Evolutionary conservation across 1,139 yeast genomes (phyloP).

Genomic region (Yamadazyma diospyri): DNA sequence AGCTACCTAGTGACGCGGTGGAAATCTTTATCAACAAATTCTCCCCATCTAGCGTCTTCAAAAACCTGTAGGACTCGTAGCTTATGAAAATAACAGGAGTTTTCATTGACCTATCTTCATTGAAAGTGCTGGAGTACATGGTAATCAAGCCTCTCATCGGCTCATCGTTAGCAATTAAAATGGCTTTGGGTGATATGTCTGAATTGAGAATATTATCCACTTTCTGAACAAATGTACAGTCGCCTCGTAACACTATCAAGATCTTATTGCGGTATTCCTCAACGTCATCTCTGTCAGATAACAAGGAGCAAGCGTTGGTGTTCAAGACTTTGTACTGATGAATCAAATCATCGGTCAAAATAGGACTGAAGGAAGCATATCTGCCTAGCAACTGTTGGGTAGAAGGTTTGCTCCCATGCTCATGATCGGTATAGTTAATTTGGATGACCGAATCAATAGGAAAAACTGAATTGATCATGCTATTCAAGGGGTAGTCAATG

Average conservation of each 20-base stretch:
- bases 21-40: constrained; percentile 19
- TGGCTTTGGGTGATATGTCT: constrained; percentile 28
- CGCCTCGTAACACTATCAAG: constrained; percentile 37
- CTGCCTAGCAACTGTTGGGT: constrained; percentile 29
- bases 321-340: constrained; percentile 27
- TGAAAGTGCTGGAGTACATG: constrained; percentile 41
- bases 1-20: constrained; percentile 39
- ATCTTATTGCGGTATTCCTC: constrained; percentile 22
- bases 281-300: constrained; percentile 10
- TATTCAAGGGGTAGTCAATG: constrained; percentile 35
- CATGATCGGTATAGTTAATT: constrained; percentile 23
- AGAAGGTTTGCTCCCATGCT: constrained; percentile 9
- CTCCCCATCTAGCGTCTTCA: constrained; percentile 14
- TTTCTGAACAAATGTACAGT: constrained; percentile 42
- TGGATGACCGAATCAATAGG: constrained; percentile 38
- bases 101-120: constrained; percentile 32
- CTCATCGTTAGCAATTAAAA: constrained; percentile 42
- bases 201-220: constrained; percentile 30
- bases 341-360: constrained; percentile 22
- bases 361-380: constrained; percentile 44
- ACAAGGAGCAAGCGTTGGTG: constrained; percentile 27
- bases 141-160: constrained; percentile 39
- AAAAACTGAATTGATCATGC: constrained; percentile 38
- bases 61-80: constrained; percentile 30
- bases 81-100: constrained; percentile 40